These are phyloP conservation scores for Calycina herbarum DNA, from an alignment of 2,329 filamentous ascomycete species.

Conservation along the genomic window DNA sequence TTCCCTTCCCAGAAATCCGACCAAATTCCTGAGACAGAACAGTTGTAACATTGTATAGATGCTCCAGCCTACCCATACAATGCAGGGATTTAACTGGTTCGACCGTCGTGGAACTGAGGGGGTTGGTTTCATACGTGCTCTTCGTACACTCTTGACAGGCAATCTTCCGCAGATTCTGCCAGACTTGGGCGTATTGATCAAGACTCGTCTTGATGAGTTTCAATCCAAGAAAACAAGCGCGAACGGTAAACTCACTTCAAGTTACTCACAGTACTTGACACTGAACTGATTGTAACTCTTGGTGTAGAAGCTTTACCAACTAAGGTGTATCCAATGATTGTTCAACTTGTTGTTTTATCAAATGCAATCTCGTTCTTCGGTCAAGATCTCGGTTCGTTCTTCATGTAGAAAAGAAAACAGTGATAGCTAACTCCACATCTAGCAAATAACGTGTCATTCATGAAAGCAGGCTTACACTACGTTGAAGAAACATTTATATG, in stretches of 20 bases:
- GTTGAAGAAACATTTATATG: slow-evolving; percentile 14
- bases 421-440: not conserved
- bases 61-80: slow-evolving; percentile 20
- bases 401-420: too few species aligned
- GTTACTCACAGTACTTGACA: too few species aligned
- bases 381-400: slow-evolving; percentile 3
- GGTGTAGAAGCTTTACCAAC: not conserved
- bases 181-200: slow-evolving; percentile 2
- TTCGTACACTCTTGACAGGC: slow-evolving; percentile 17
- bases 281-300: too few species aligned
- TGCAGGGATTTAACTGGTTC: slow-evolving; percentile 20
- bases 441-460: slow-evolving; percentile 14
- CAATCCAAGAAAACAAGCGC: too few species aligned
- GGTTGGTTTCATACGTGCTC: slow-evolving; percentile 13
- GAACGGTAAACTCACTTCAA: too few species aligned
- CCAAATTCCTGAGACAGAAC: too few species aligned
- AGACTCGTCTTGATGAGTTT: not conserved
- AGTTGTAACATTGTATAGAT: not conserved
- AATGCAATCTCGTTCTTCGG: slow-evolving; percentile 12
- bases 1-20: too few species aligned
- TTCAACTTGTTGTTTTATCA: not conserved
- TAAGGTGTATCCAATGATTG: slow-evolving; percentile 2
- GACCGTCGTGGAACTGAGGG: slow-evolving; percentile 17
- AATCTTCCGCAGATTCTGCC: slow-evolving; percentile 19
- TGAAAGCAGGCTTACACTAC: slow-evolving; percentile 9